Evolutionary conservation across 192 early-diverging fungal genomes (phyloP).

Genomic region (Gamsiella multidivaricata): DNA sequence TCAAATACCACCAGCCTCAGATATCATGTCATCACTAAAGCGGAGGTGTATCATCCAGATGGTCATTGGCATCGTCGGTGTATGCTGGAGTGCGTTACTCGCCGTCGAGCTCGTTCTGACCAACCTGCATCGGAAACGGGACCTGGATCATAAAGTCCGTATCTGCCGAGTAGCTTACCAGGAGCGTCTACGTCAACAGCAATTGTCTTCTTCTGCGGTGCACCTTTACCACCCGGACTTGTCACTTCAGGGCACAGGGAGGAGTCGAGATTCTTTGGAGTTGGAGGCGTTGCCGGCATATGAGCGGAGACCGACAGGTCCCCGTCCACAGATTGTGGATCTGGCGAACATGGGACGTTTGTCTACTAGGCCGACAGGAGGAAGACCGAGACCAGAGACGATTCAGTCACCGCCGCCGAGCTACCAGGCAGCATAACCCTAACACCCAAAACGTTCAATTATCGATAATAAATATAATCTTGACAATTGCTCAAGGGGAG

Average conservation of each 20-base stretch:
- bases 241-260: not conserved
- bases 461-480: too few relatives aligned
- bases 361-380: not conserved
- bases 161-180: not conserved
- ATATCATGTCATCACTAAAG: not conserved
- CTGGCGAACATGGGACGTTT: constrained; percentile 1
- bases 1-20: not conserved
- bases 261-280: not conserved
- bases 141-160: not conserved
- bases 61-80: not conserved
- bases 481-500: too few relatives aligned
- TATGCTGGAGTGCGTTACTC: constrained; percentile 3
- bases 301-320: constrained; percentile 13
- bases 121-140: constrained; percentile 1
- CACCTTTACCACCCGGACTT: constrained; percentile 20
- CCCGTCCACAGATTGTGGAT: constrained; percentile 17
- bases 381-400: not conserved
- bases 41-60: constrained; percentile 19
- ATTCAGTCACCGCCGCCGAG: constrained; percentile 2
- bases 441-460: too few relatives aligned
- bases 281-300: constrained; percentile 14
- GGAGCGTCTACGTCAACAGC: not conserved
- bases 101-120: constrained; percentile 7
- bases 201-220: not conserved
- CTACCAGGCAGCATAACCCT: not conserved